phyloP scores from a whole-genome alignment of 1,284 basidiomycete genomes.

The Spongispora temasekensis region DNA sequence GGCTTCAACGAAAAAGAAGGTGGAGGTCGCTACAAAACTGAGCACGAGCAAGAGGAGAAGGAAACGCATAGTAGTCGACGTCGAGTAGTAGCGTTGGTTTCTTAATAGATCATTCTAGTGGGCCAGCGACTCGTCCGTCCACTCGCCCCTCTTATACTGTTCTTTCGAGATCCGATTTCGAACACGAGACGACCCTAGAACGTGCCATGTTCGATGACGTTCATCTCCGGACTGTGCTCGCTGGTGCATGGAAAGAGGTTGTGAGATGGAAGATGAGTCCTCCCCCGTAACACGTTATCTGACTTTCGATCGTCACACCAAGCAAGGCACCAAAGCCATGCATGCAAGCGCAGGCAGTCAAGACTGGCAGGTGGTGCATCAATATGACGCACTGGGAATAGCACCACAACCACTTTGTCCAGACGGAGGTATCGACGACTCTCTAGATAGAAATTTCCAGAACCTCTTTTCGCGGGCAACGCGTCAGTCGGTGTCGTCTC shows the following conservation, averaged over 20 bases:
- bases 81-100: slow-evolving; percentile 9
- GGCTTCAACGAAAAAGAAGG: slow-evolving; percentile 35
- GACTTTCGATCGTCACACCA: slow-evolving; percentile 10
- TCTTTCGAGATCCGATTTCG: slow-evolving; percentile 27
- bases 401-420: slow-evolving; percentile 1
- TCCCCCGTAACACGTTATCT: slow-evolving; percentile 2
- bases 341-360: slow-evolving; percentile 1
- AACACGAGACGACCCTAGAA: slow-evolving; percentile 30
- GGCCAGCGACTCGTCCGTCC: slow-evolving; percentile 18
- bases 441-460: slow-evolving; percentile 24
- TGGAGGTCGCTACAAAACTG: slow-evolving; percentile 31
- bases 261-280: slow-evolving; percentile 21
- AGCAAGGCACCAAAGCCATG: neutral
- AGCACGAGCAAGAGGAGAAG: slow-evolving; percentile 33
- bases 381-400: neutral
- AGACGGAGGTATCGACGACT: slow-evolving; percentile 14
- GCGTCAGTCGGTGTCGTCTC: slow-evolving; percentile 13
- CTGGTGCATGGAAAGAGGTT: slow-evolving; percentile 2
- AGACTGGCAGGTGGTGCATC: neutral
- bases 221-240: slow-evolving; percentile 27
- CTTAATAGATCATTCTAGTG: slow-evolving; percentile 34
- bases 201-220: slow-evolving; percentile 14
- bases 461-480: slow-evolving; percentile 10
- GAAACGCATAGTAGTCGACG: slow-evolving; percentile 23
- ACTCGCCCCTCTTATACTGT: slow-evolving; percentile 24